Conservation (phyloP, 2,329 filamentous ascomycete genomes). For the Geoglossum cookeanum region DNA sequence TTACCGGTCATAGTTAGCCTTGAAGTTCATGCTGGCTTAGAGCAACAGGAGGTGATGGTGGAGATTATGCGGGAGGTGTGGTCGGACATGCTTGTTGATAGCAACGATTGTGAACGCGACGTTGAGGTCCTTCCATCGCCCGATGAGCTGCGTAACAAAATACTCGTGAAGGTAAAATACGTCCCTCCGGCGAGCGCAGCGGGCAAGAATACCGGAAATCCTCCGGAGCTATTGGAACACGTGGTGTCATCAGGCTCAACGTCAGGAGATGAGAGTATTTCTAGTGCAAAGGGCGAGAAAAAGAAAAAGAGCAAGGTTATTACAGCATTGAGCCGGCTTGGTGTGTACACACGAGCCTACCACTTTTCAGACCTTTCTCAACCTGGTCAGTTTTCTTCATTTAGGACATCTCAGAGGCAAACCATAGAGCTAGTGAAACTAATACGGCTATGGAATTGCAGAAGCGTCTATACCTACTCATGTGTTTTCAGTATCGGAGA, state of each 20-base stretch:
- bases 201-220: constrained; percentile 11
- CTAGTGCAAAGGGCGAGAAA: constrained; percentile 24
- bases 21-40: constrained; percentile 66
- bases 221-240: constrained; percentile 5
- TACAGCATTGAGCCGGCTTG: constrained; percentile 50
- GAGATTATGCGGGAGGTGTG: constrained; percentile 85
- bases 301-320: constrained; percentile 44
- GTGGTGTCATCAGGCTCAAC: constrained; percentile 18
- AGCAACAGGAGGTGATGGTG: constrained; percentile 85
- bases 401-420: neutral
- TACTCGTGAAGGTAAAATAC: constrained; percentile 65
- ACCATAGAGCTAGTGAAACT: neutral
- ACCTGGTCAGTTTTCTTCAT: constrained; percentile 29
- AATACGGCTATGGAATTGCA: neutral
- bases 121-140: constrained; percentile 47
- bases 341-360: constrained; percentile 73
- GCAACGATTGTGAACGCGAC: constrained; percentile 20
- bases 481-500: constrained; percentile 4
- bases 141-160: constrained; percentile 55
- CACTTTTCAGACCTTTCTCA: constrained; percentile 57
- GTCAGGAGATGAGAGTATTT: constrained; percentile 19
- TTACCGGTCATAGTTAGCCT: constrained; percentile 81
- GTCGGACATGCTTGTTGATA: constrained; percentile 52
- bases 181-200: constrained; percentile 26
- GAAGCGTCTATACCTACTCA: constrained; percentile 3